Percentiles rank a stretch among this genome's conserved stretches.
Evolutionary conservation across 2,329 filamentous ascomycete species (phyloP).

Genomic region (Penicillium rolfsii): DNA sequence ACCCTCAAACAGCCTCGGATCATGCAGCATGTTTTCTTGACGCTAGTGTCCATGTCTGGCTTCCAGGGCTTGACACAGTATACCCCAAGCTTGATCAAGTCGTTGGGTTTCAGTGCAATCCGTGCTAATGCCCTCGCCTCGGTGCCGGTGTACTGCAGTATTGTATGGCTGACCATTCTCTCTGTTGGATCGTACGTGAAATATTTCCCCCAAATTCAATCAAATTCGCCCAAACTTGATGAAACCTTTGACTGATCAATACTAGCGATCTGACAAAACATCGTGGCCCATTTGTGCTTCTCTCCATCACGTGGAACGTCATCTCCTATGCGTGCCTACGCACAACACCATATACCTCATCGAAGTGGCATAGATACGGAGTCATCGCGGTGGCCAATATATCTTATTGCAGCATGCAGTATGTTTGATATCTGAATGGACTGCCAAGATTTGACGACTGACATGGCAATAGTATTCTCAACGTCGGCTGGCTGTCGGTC

Average conservation of each 20-base stretch:
- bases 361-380: conserved; percentile 36
- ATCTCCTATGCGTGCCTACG: conserved; percentile 44
- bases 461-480: conserved; percentile 44
- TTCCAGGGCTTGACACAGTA: conserved; percentile 57
- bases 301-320: conserved; percentile 44
- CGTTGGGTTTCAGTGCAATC: conserved; percentile 56
- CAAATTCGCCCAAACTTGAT: conserved; percentile 9
- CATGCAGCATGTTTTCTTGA: conserved; percentile 58
- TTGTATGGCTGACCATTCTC: conserved; percentile 32
- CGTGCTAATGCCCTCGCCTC: conserved; percentile 59
- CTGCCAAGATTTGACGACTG: background rate
- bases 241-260: background rate
- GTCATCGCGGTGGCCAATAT: conserved; percentile 35
- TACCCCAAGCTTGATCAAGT: conserved; percentile 57
- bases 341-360: conserved; percentile 26
- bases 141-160: conserved; percentile 49
- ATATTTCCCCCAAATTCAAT: too few relatives aligned
- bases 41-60: conserved; percentile 51
- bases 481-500: conserved; percentile 64
- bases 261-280: conserved; percentile 37
- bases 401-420: conserved; percentile 44
- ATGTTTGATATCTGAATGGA: conserved; percentile 14
- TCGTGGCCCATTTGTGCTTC: conserved; percentile 41
- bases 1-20: conserved; percentile 54
- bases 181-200: conserved; percentile 32